phyloP scores from a whole-genome alignment of 768 basidiomycete genomes.

The Ramaria sp. region DNA sequence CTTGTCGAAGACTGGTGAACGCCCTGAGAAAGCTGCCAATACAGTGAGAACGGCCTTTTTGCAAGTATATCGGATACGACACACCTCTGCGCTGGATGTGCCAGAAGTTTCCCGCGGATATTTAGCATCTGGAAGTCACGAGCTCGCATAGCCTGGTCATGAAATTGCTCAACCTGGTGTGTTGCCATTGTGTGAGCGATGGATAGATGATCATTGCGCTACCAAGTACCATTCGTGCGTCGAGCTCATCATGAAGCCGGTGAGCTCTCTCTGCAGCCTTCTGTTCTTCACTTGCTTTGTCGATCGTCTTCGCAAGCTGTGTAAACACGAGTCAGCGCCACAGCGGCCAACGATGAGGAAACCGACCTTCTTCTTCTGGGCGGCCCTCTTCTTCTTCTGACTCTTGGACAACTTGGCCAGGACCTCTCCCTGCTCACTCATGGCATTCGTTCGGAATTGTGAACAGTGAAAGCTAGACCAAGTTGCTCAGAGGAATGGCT shows the following conservation, averaged over 20 bases:
- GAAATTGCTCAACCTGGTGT: background rate
- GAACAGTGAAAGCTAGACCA: background rate
- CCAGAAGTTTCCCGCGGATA: conserved; percentile 5
- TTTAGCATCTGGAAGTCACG: conserved; percentile 8
- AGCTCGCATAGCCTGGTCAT: conserved; percentile 5
- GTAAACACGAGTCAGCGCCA: background rate
- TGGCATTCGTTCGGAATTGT: background rate
- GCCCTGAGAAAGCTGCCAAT: conserved; percentile 1
- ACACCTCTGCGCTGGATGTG: conserved; percentile 1
- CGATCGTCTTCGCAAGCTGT: conserved; percentile 7
- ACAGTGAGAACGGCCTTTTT: too few relatives aligned
- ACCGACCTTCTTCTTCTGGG: conserved; percentile 8
- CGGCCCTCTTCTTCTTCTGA: conserved; percentile 9
- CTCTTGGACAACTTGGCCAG: conserved; percentile 5
- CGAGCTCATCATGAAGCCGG: background rate
- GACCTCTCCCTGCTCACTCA: conserved; percentile 3
- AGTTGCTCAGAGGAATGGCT: background rate
- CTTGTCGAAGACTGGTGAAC: conserved; percentile 1
- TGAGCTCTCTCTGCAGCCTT: background rate
- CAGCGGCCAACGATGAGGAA: background rate
- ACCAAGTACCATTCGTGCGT: conserved; percentile 3
- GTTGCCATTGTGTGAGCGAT: background rate
- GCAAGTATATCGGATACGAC: background rate
- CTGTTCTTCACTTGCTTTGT: background rate
- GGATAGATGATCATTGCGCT: background rate